Conservation (phyloP, 164 flowering plant genomes). For the Umbellularia californica region DNA sequence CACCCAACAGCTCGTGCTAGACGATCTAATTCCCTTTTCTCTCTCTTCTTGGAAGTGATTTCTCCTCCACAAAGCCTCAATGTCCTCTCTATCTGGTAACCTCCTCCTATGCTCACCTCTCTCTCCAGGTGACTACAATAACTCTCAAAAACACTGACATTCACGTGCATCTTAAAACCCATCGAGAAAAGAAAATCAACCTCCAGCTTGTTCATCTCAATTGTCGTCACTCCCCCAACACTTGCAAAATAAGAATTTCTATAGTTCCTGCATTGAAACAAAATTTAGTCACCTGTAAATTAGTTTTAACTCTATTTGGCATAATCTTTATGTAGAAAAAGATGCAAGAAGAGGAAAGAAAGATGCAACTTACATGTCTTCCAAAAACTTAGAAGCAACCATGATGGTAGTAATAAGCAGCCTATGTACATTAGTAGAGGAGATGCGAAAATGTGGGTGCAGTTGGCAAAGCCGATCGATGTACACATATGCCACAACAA, state of each 20-base stretch:
- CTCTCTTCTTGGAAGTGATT: slow-evolving; percentile 44
- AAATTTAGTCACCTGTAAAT: neutral
- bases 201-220: slow-evolving; percentile 71
- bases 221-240: slow-evolving; percentile 79
- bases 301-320: neutral
- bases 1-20: slow-evolving; percentile 33
- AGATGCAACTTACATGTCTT: slow-evolving; percentile 64
- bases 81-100: slow-evolving; percentile 78
- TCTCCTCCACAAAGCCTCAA: slow-evolving; percentile 51
- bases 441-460: slow-evolving; percentile 59
- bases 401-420: slow-evolving; percentile 85
- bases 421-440: slow-evolving; percentile 64
- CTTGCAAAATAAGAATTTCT: slow-evolving; percentile 81
- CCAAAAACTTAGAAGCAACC: slow-evolving; percentile 92
- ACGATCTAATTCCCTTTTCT: slow-evolving; percentile 32
- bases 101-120: slow-evolving; percentile 92
- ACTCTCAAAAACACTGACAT: slow-evolving; percentile 81
- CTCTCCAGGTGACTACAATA: slow-evolving; percentile 86
- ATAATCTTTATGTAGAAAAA: neutral
- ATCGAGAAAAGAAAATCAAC: slow-evolving; percentile 73
- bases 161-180: slow-evolving; percentile 81
- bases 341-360: neutral
- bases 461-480: slow-evolving; percentile 78
- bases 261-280: slow-evolving; percentile 59
- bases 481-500: slow-evolving; percentile 80